Percentiles rank a stretch among this genome's conserved stretches.
Evolutionary conservation across 495 filamentous ascomycete species (phyloP).

Genomic region (Aspergillus nanangensis): DNA sequence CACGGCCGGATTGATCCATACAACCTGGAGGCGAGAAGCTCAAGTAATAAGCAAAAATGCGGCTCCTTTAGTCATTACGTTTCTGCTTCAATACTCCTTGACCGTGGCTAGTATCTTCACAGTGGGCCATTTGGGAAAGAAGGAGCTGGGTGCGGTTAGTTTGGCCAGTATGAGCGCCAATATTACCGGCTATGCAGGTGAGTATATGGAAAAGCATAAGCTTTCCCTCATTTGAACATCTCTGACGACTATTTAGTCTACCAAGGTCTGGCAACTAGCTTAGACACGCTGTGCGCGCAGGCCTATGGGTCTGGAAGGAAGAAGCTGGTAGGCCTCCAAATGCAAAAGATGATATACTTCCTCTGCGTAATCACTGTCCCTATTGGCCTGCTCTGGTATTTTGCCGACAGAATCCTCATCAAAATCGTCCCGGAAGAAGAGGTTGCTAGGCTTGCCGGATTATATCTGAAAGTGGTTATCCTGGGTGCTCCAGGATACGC

Average conservation of each 20-base stretch:
- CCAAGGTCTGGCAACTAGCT: constrained; percentile 66
- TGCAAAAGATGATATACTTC: constrained; percentile 66
- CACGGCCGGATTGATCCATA: constrained; percentile 65
- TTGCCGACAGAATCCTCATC: constrained; percentile 53
- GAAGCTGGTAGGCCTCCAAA: constrained; percentile 65
- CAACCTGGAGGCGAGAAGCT: constrained; percentile 78
- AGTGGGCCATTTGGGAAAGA: constrained; percentile 60
- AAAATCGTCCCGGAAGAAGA: constrained; percentile 62
- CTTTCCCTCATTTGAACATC: not conserved
- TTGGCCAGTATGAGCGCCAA: constrained; percentile 66
- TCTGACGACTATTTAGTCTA: constrained; percentile 60
- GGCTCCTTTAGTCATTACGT: constrained; percentile 64
- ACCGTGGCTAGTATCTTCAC: constrained; percentile 68
- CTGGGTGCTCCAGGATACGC: constrained; percentile 67
- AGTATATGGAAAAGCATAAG: not conserved
- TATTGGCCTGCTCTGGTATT: constrained; percentile 61
- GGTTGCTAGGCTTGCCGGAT: constrained; percentile 58
- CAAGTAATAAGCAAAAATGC: constrained; percentile 62
- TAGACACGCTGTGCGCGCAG: constrained; percentile 74
- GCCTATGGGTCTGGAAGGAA: constrained; percentile 70
- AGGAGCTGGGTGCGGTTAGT: constrained; percentile 60
- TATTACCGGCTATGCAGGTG: constrained; percentile 63
- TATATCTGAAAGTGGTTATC: constrained; percentile 62
- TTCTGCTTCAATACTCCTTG: constrained; percentile 70
- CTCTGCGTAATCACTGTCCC: constrained; percentile 61